Conservation (phyloP, 352 stramenopile species). For the Globisporangium mamillatum region DNA sequence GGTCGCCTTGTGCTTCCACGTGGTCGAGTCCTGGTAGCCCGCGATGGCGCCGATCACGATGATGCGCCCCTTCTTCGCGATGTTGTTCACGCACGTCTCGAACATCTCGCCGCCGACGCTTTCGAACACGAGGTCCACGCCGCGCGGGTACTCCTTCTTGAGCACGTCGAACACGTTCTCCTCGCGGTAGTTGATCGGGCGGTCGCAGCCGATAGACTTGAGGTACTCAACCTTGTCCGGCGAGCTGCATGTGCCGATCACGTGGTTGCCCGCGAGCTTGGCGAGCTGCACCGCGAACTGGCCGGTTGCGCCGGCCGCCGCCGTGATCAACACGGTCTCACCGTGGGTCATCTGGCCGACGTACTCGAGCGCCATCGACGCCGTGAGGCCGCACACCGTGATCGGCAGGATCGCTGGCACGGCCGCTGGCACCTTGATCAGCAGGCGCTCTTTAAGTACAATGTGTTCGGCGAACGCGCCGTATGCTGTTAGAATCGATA, state of each 20-base stretch:
- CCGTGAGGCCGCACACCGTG: constrained; percentile 37
- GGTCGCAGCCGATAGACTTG: constrained; percentile 44
- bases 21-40: constrained; percentile 45
- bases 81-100: constrained; percentile 30
- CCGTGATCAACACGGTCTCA: constrained; percentile 46
- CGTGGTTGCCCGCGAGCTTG: constrained; percentile 62
- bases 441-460: constrained; percentile 26
- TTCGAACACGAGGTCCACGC: constrained; percentile 48
- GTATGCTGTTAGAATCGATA: constrained; percentile 23
- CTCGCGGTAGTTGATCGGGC: constrained; percentile 77
- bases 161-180: constrained; percentile 42
- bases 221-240: constrained; percentile 80
- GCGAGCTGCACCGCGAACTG: constrained; percentile 73
- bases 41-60: constrained; percentile 45
- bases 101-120: constrained; percentile 45
- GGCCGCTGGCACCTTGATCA: constrained; percentile 24
- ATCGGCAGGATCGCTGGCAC: constrained; percentile 35
- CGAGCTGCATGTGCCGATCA: constrained; percentile 67
- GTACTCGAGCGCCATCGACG: constrained; percentile 40
- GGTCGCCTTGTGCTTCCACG: constrained; percentile 40
- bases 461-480: constrained; percentile 41
- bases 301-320: constrained; percentile 54
- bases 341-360: constrained; percentile 40
- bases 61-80: constrained; percentile 31
- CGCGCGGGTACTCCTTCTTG: constrained; percentile 46